These are phyloP conservation scores for Aspergillus quadricinctus DNA, from an alignment of 2,329 filamentous ascomycete genomes.

Conservation along the genomic window DNA sequence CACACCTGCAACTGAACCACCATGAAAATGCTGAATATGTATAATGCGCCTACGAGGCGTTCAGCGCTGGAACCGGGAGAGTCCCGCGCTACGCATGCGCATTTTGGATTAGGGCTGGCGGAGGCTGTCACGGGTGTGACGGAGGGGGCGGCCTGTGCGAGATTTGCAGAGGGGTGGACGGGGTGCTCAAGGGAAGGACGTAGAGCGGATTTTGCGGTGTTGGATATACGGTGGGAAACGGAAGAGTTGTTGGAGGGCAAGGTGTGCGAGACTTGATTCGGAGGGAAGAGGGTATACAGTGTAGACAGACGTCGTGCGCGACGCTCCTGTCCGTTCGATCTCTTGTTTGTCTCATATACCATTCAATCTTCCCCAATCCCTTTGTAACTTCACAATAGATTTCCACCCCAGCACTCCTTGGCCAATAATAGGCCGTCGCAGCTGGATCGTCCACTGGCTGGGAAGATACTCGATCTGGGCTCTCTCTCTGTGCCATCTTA, in stretches of 20 bases:
- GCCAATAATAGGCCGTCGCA: no score
- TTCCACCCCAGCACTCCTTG: no score
- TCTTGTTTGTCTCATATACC: no score
- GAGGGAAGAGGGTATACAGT: constrained; percentile 27
- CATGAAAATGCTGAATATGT: constrained; percentile 41
- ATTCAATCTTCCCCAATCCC: no score
- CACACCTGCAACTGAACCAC: background rate
- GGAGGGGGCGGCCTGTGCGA: constrained; percentile 43
- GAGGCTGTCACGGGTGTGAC: constrained; percentile 44
- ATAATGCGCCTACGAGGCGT: constrained; percentile 47
- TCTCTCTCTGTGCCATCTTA: no score
- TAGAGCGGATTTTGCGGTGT: constrained; percentile 43
- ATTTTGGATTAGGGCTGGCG: constrained; percentile 41
- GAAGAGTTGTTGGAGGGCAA: constrained; percentile 39
- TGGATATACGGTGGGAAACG: constrained; percentile 41
- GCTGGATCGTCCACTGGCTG: no score
- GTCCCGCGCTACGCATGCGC: constrained; percentile 38
- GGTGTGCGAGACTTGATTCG: constrained; percentile 45
- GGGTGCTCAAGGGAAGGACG: constrained; percentile 38
- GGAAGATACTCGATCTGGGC: no score
- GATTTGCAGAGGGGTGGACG: constrained; percentile 41
- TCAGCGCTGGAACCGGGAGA: constrained; percentile 40
- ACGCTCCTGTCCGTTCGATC: background rate
- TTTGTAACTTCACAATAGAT: no score
- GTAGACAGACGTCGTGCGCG: background rate